Evolutionary conservation across 306 rosid species (phyloP).

Genomic region (Trichosanthes truncata): DNA sequence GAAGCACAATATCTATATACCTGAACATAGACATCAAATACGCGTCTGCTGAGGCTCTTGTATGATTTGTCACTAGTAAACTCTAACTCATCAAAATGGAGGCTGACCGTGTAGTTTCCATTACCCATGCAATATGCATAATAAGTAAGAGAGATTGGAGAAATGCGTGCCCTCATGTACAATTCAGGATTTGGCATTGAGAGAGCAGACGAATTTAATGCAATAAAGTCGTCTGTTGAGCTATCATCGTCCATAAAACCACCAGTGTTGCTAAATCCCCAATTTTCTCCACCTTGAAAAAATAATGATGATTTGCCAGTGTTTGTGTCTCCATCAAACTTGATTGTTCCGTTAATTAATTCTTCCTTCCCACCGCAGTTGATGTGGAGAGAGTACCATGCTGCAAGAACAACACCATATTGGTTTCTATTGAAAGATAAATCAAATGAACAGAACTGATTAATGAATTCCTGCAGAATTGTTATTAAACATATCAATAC

Average conservation of each 20-base stretch:
- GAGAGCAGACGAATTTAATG: conserved; percentile 18
- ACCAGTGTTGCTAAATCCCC: conserved; percentile 52
- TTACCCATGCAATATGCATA: conserved; percentile 28
- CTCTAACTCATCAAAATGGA: conserved; percentile 32
- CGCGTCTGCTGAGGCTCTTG: conserved; percentile 38
- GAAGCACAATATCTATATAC: neutral
- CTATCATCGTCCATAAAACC: conserved; percentile 26
- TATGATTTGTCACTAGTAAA: conserved; percentile 16
- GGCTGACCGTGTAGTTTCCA: conserved; percentile 26
- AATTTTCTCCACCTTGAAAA: conserved; percentile 13
- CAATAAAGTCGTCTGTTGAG: neutral
- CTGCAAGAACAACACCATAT: conserved; percentile 17
- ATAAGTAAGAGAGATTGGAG: conserved; percentile 46
- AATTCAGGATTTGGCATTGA: conserved; percentile 20
- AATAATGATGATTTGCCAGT: conserved; percentile 18
- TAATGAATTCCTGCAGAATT: neutral
- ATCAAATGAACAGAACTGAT: neutral
- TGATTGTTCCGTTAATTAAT: neutral
- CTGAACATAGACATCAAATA: conserved; percentile 38
- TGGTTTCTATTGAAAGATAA: neutral
- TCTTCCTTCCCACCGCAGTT: conserved; percentile 48
- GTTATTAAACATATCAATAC: neutral
- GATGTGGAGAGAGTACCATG: conserved; percentile 36
- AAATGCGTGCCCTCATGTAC: conserved; percentile 51
- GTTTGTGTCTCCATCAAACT: conserved; percentile 32